Percentiles rank a stretch among this genome's conserved stretches.
These are phyloP conservation scores for Epichloe uncinata DNA, from an alignment of 2,329 filamentous ascomycete species.

Conservation along the genomic window DNA sequence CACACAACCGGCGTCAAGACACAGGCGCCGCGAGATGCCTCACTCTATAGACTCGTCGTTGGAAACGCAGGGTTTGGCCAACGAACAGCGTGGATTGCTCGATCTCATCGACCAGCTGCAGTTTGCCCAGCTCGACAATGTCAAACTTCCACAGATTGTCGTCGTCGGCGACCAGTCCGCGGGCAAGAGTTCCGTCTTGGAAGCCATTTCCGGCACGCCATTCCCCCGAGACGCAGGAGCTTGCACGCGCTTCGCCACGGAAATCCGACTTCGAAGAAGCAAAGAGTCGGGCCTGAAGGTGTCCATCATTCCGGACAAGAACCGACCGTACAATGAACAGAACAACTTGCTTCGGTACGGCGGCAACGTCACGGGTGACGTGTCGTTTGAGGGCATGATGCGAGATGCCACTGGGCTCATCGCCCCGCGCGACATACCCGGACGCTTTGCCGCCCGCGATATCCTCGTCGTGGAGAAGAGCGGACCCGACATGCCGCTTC, in stretches of 20 bases:
- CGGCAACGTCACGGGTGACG: constrained; percentile 29
- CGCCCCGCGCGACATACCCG: constrained; percentile 34
- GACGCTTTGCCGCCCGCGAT: constrained; percentile 36
- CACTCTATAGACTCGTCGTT: constrained; percentile 34
- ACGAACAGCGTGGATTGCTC: constrained; percentile 42
- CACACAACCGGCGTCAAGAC: constrained; percentile 3
- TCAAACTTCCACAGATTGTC: constrained; percentile 46
- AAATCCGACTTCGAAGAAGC: constrained; percentile 40
- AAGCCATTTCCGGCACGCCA: constrained; percentile 47
- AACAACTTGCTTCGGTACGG: constrained; percentile 33
- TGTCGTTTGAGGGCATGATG: constrained; percentile 38
- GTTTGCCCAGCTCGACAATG: constrained; percentile 36
- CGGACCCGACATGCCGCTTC: constrained; percentile 43
- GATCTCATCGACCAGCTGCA: constrained; percentile 45
- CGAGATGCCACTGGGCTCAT: constrained; percentile 36
- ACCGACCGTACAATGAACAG: constrained; percentile 32
- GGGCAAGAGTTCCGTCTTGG: constrained; percentile 50
- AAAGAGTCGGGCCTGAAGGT: constrained; percentile 32
- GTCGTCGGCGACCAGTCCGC: constrained; percentile 52
- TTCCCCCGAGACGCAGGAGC: constrained; percentile 47
- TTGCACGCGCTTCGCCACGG: constrained; percentile 49
- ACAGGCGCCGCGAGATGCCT: constrained; percentile 20
- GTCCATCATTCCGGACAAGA: constrained; percentile 41
- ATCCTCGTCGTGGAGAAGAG: constrained; percentile 46
- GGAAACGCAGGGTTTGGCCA: constrained; percentile 34